Evolutionary conservation across 2,329 filamentous ascomycete species (phyloP), one percentile per base, ranked within the genome.

Genomic region (Periglandula ipomoeae): DNA sequence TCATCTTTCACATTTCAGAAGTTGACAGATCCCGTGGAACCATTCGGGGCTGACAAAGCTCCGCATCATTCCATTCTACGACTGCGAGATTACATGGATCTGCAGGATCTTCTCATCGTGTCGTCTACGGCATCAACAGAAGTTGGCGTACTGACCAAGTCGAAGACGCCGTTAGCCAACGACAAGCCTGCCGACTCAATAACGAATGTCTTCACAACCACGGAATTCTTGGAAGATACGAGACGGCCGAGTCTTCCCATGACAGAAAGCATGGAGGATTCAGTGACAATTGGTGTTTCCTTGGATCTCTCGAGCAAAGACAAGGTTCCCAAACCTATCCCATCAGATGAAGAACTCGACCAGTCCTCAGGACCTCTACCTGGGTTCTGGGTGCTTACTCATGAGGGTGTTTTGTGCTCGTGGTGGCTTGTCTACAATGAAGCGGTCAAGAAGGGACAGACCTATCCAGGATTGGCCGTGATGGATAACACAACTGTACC

Each of bases 361-460:
- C 79, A 90, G 58, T 94, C 89, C 4, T 76, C 84, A 0, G 82
- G 81, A 1, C 91, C 93, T 11, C 68, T 97, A 8, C 93, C 93
- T 5, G 88, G 84, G 10, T 73, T 95, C 38, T 84, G 93, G 75
- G 76, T 89, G 26, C 72, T 98, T 15, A 97, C 94, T 52, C 84
- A 95, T 55, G 88, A 96, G 59, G 93, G 93, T 54, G 70, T 95
- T 9, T 72, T 98, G 15, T 82, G 81, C 41, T 78, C 82, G 11
- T 98, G 91, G 89, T 96, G 91, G 88, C 69, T 97, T 39, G 78
- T 97, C 19, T 96, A 96, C 67, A 81, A 85, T 32, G 89, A 94
- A 38, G 89, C 91, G 2, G 82, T 98, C 52, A 80, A 84, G 51
- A 73, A 84, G 57, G 83, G 83, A 3, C 81, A 79, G 6, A 78